phyloP scores from a whole-genome alignment of 768 basidiomycete genomes.

The Sporobolomyces pararoseus region DNA sequence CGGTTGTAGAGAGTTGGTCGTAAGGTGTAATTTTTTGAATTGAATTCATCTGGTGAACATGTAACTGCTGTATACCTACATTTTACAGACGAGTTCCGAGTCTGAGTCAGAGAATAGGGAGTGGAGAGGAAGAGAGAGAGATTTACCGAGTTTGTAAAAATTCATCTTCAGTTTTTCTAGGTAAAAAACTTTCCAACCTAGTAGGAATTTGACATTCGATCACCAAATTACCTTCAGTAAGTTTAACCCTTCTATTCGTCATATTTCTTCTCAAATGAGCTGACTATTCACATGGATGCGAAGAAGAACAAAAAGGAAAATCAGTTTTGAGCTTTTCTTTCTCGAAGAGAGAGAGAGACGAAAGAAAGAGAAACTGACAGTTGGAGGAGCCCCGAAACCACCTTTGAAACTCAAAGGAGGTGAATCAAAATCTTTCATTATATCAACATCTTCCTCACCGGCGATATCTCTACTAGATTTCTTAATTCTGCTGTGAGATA shows the following conservation, averaged over 20 bases:
- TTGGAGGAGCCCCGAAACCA: constrained; percentile 34
- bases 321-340: background rate
- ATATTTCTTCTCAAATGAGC: constrained; percentile 33
- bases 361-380: constrained; percentile 14
- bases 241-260: constrained; percentile 56
- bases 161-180: constrained; percentile 62
- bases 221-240: constrained; percentile 84
- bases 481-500: background rate
- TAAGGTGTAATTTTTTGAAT: constrained; percentile 73
- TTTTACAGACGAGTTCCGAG: constrained; percentile 14
- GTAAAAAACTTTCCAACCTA: constrained; percentile 69
- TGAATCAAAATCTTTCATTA: background rate
- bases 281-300: constrained; percentile 18
- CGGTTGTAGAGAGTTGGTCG: constrained; percentile 75
- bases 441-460: background rate
- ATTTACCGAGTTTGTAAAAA: constrained; percentile 64
- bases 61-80: constrained; percentile 72
- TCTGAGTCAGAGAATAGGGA: constrained; percentile 42
- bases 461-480: background rate
- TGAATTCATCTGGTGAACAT: constrained; percentile 89
- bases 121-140: background rate
- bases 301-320: background rate
- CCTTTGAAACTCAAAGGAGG: constrained; percentile 27
- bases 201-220: constrained; percentile 78
- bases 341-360: background rate